Evolutionary conservation across 1,139 yeast genomes (phyloP), one percentile per base, ranked within the genome.

Genomic region (Suhomyces choctaworum): DNA sequence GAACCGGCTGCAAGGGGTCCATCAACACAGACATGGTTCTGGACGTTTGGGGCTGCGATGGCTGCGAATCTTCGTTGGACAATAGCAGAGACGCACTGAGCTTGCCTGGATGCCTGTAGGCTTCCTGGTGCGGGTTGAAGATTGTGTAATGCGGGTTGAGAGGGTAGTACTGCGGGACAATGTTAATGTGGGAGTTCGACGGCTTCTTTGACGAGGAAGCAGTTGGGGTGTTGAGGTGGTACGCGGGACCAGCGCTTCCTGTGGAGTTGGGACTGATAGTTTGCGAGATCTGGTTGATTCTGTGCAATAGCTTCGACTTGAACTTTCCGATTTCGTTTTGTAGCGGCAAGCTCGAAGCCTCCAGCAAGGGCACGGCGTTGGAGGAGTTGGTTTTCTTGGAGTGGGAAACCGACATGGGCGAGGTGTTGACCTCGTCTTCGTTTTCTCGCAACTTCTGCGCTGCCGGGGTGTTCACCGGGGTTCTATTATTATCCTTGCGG

Each of bases 91-190:
- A 38, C 10, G 35, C 28, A 20, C 41, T 34, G 7, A 37, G 15
- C 14, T 37, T 37, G 7, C 36, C 36, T 2, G 36, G 32, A 7
- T 31, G 36, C 17, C 33, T 30, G 17, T 34, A 29, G 7, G 36
- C 35, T 13, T 37, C 41, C 16, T 28, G 29, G 11, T 36, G 36
- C 4, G 45, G 49, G 31, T 48, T 48, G 41, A 58, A 59, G 22
- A 60, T 52, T 13, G 65, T 46, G 44, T 64, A 65, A 41, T 65
- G 64, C 1, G 69, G 70, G 38, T 65, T 64, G 25, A 65, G 45
- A 1, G 71, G 69, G 34, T 65, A 65, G 31, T 55, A 61, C 44
- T 65, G 70, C 3, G 69, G 67, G 5, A 60, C 59, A 20, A 48
- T 48, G 16, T 46, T 40, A 21, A 49, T 47, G 30, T 46, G 51